Percentiles rank a stretch among this genome's conserved stretches.
These are phyloP conservation scores for Platanus orientalis DNA, from an alignment of 164 flowering plant genomes.

Conservation along the genomic window DNA sequence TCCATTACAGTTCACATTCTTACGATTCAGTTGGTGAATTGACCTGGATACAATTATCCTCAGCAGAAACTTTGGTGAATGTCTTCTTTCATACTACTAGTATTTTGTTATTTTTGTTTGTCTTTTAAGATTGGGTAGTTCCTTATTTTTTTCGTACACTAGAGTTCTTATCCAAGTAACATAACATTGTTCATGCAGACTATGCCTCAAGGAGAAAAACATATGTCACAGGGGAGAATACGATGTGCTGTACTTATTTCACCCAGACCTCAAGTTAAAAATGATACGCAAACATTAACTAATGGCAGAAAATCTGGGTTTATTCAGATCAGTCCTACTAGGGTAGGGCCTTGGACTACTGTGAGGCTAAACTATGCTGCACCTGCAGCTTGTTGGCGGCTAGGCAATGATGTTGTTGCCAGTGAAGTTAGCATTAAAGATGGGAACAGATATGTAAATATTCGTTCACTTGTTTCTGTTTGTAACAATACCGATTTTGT, in stretches of 20 bases:
- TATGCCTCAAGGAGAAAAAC: conserved; percentile 19
- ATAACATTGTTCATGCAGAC: conserved; percentile 27
- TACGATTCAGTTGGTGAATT: conserved; percentile 28
- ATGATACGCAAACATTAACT: conserved; percentile 16
- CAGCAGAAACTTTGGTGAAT: conserved; percentile 39
- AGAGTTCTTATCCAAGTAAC: neutral
- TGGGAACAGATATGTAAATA: conserved; percentile 71
- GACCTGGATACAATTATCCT: conserved; percentile 59
- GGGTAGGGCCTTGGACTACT: conserved; percentile 90
- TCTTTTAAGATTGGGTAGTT: neutral
- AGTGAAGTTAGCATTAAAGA: conserved; percentile 84
- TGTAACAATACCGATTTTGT: conserved; percentile 58
- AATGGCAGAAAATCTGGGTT: conserved; percentile 49
- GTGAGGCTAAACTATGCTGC: conserved; percentile 91
- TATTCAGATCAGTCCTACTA: conserved; percentile 81
- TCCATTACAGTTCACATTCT: conserved; percentile 25
- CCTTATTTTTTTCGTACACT: neutral
- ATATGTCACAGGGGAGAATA: conserved; percentile 40
- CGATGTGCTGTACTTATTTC: conserved; percentile 56
- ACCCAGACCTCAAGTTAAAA: conserved; percentile 39
- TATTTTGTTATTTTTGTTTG: neutral
- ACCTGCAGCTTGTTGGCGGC: conserved; percentile 90
- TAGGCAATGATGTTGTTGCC: conserved; percentile 88
- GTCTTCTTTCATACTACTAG: conserved; percentile 4
- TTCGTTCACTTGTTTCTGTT: conserved; percentile 86